Percentiles rank a stretch among this genome's conserved stretches.
phyloP scores from a whole-genome alignment of 2,329 filamentous ascomycete species.

The Ceratocystis colombiana region DNA sequence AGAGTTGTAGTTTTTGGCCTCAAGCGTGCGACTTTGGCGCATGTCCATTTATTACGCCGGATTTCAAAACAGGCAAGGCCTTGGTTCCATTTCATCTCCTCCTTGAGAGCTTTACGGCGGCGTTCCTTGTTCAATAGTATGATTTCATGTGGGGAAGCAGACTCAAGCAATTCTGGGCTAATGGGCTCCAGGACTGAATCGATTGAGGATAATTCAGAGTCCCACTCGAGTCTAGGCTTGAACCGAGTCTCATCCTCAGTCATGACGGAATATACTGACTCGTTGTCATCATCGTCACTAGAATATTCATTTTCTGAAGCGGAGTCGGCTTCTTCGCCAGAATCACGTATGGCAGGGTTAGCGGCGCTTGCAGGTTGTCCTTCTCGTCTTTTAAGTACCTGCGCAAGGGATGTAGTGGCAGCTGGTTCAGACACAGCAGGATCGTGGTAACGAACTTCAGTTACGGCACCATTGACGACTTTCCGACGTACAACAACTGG shows the following conservation, averaged over 20 bases:
- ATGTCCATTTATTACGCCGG: slow-evolving; percentile 75
- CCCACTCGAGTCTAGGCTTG: slow-evolving; percentile 45
- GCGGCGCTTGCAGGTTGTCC: not conserved
- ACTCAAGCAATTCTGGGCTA: not conserved
- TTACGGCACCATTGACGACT: slow-evolving; percentile 15
- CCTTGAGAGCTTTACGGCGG: slow-evolving; percentile 47
- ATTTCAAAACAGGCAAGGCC: slow-evolving; percentile 71
- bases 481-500: slow-evolving; percentile 21
- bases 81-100: slow-evolving; percentile 66
- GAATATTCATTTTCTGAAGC: slow-evolving; percentile 15
- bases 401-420: slow-evolving; percentile 17
- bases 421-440: slow-evolving; percentile 9
- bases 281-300: slow-evolving; percentile 35
- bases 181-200: slow-evolving; percentile 8
- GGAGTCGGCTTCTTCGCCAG: slow-evolving; percentile 17
- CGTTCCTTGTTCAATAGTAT: slow-evolving; percentile 36
- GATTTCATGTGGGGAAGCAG: slow-evolving; percentile 6
- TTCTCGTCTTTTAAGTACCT: slow-evolving; percentile 14
- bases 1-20: slow-evolving; percentile 35
- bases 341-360: not conserved
- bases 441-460: slow-evolving; percentile 24
- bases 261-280: slow-evolving; percentile 48
- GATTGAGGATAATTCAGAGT: slow-evolving; percentile 33
- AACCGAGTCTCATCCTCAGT: slow-evolving; percentile 46
- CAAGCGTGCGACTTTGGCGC: slow-evolving; percentile 53